A percentile compares a stretch with the other conserved stretches of the same genome.
Evolutionary conservation across 192 early-diverging fungal genomes (phyloP).

Genomic region (Powellomyces hirtus): DNA sequence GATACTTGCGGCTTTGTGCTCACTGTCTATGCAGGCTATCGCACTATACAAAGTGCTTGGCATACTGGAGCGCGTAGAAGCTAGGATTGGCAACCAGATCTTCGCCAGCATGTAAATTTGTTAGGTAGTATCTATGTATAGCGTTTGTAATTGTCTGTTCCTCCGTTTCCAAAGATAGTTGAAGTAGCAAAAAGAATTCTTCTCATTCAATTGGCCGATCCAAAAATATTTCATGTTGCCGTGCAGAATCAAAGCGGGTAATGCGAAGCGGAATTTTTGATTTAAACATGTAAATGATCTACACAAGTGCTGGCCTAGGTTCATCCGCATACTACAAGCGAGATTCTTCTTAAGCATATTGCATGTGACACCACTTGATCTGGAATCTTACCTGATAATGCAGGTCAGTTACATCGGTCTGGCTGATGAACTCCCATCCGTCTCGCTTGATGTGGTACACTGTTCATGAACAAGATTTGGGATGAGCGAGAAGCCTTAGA

Average conservation of each 20-base stretch:
- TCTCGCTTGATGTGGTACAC: conserved; percentile 90
- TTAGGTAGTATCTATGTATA: too few species aligned
- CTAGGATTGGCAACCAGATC: neutral
- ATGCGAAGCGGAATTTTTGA: too few species aligned
- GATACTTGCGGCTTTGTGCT: conserved; percentile 3
- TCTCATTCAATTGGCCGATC: too few species aligned
- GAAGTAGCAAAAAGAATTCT: too few species aligned
- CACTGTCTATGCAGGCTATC: conserved; percentile 8
- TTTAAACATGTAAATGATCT: too few species aligned
- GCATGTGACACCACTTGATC: neutral
- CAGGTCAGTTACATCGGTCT: conserved; percentile 80
- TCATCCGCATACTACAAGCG: conserved; percentile 12
- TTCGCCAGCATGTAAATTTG: neutral
- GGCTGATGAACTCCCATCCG: conserved; percentile 86
- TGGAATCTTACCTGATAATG: conserved; percentile 57
- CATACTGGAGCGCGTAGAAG: conserved; percentile 4
- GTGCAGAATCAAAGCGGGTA: too few species aligned
- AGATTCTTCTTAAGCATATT: neutral
- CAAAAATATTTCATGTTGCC: too few species aligned
- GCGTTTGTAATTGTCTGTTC: too few species aligned
- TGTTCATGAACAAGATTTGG: conserved; percentile 23
- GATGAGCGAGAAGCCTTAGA: too few species aligned
- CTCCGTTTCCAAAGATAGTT: too few species aligned
- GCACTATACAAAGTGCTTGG: conserved; percentile 12
- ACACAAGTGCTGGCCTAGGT: conserved; percentile 16